Conservation (phyloP, 345 rosid genomes). For the Mallotus nudiflorus region DNA sequence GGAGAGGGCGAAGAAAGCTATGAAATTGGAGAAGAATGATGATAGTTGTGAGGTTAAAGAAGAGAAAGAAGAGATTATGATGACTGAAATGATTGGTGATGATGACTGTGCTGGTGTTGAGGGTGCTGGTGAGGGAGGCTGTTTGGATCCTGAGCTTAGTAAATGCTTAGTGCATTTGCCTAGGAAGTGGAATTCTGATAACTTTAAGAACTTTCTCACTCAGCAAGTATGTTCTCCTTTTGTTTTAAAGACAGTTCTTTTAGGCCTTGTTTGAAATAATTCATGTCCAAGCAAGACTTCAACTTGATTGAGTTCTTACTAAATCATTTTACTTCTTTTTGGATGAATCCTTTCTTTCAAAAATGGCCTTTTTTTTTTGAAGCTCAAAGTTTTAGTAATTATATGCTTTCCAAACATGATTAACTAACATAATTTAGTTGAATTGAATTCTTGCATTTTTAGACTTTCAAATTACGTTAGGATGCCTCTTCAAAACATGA, state of each 20-base stretch:
- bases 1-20: constrained; percentile 67
- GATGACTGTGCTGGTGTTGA: constrained; percentile 36
- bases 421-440: no score
- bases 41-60: constrained; percentile 26
- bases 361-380: no score
- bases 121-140: constrained; percentile 34
- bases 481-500: neutral
- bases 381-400: no score
- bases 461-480: no score
- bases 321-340: no score
- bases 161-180: constrained; percentile 86
- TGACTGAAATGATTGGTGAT: constrained; percentile 53
- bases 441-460: no score
- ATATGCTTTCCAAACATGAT: no score
- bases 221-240: constrained; percentile 49
- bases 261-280: no score
- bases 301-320: no score
- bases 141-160: constrained; percentile 49
- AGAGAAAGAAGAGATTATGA: constrained; percentile 43
- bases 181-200: constrained; percentile 61
- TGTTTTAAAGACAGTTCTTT: neutral
- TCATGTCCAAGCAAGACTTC: no score
- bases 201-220: constrained; percentile 54
- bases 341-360: no score
- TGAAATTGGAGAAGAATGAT: constrained; percentile 33